A percentile compares a stretch with the other conserved stretches of the same genome.
These are phyloP conservation scores for Mycena polygramma DNA, from an alignment of 768 basidiomycete species.

Conservation along the genomic window DNA sequence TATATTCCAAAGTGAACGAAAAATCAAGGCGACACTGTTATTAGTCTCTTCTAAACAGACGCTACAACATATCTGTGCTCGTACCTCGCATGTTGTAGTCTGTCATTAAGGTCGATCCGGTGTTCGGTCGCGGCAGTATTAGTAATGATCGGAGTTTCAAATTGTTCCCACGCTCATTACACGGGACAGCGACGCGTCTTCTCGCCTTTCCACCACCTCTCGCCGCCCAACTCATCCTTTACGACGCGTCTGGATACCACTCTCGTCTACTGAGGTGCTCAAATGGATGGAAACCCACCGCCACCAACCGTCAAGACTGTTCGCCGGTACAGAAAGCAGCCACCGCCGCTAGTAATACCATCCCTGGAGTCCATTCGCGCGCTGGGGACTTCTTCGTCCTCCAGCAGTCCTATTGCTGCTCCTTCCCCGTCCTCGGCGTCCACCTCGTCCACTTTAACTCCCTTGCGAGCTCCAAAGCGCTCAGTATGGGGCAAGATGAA, in stretches of 20 bases:
- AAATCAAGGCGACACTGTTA: no score
- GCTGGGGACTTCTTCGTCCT: background rate
- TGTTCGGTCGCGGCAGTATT: conserved; percentile 11
- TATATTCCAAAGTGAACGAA: no score
- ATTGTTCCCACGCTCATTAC: conserved; percentile 21
- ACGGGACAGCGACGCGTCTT: conserved; percentile 15
- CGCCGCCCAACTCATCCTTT: background rate
- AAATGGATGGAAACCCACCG: conserved; percentile 3
- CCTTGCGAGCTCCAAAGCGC: background rate
- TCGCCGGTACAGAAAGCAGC: background rate
- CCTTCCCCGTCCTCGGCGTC: conserved; percentile 1
- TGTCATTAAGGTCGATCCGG: no score
- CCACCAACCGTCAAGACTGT: conserved; percentile 5
- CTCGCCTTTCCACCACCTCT: conserved; percentile 12
- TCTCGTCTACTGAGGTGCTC: background rate
- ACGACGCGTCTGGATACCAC: background rate
- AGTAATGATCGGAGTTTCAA: conserved; percentile 14
- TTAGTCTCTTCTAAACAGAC: no score
- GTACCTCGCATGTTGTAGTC: no score
- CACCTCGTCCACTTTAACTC: no score
- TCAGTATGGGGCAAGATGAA: background rate
- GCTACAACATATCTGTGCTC: no score
- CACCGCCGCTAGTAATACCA: background rate
- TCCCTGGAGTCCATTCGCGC: background rate
- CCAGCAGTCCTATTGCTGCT: background rate